phyloP scores from a whole-genome alignment of 371 early-diverging fungal genomes.

The Rhizomucor miehei region DNA sequence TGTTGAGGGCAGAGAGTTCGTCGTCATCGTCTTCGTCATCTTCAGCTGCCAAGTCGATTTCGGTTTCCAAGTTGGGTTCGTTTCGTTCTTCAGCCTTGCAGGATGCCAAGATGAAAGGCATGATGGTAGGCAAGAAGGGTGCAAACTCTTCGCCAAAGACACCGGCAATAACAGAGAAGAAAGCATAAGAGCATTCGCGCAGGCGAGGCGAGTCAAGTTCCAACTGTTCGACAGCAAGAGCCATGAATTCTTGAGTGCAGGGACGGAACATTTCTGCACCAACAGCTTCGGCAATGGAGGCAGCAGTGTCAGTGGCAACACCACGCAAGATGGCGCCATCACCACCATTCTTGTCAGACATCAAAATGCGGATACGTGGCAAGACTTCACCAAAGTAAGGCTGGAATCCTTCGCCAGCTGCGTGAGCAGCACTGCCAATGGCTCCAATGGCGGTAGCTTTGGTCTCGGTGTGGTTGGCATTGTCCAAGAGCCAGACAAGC shows the following conservation, averaged over 20 bases:
- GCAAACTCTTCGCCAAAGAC: slow-evolving; percentile 79
- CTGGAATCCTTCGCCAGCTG: slow-evolving; percentile 65
- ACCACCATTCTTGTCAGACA: slow-evolving; percentile 60
- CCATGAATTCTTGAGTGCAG: slow-evolving; percentile 68
- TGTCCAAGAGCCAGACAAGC: slow-evolving; percentile 66
- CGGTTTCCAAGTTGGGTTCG: slow-evolving; percentile 43
- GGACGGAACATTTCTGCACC: slow-evolving; percentile 81
- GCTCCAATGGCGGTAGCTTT: slow-evolving; percentile 77
- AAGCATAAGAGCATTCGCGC: slow-evolving; percentile 79
- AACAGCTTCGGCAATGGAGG: slow-evolving; percentile 79
- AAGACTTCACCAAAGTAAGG: slow-evolving; percentile 79
- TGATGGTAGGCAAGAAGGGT: slow-evolving; percentile 66
- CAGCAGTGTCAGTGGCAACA: slow-evolving; percentile 80
- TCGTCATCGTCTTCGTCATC: slow-evolving; percentile 17
- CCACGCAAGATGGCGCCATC: slow-evolving; percentile 73
- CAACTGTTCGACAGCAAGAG: slow-evolving; percentile 73
- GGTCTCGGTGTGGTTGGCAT: slow-evolving; percentile 53
- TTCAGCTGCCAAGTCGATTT: slow-evolving; percentile 34
- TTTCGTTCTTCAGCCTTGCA: slow-evolving; percentile 70
- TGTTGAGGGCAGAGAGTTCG: slow-evolving; percentile 15
- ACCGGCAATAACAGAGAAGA: slow-evolving; percentile 76
- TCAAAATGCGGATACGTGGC: slow-evolving; percentile 62
- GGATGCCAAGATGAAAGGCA: slow-evolving; percentile 73
- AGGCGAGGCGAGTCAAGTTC: slow-evolving; percentile 66
- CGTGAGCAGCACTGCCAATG: slow-evolving; percentile 84